A percentile compares a stretch with the other conserved stretches of the same genome.
These are phyloP conservation scores for Ochromonas danica DNA, from an alignment of 108 stramenopile species.

Conservation along the genomic window DNA sequence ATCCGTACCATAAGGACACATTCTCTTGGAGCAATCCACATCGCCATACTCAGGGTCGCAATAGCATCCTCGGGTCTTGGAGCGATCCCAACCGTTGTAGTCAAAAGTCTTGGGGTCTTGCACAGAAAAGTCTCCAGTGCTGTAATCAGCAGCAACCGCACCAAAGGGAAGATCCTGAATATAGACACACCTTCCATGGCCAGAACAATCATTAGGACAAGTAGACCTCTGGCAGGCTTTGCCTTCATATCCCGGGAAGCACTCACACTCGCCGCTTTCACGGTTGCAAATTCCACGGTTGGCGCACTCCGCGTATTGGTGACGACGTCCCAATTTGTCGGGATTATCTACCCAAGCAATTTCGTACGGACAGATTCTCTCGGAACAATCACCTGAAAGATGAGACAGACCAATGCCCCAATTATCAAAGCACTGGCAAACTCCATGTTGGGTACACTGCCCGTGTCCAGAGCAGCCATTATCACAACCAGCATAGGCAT, in stretches of 20 bases:
- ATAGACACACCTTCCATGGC: conserved; percentile 62
- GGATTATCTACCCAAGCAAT: conserved; percentile 50
- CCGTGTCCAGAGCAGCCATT: conserved; percentile 65
- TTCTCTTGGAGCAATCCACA: conserved; percentile 71
- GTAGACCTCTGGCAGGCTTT: conserved; percentile 68
- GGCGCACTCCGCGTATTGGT: conserved; percentile 65
- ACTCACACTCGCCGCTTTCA: conserved; percentile 64
- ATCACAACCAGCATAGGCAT: conserved; percentile 31
- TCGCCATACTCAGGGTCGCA: conserved; percentile 69
- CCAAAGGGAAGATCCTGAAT: neutral
- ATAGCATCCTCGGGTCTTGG: conserved; percentile 51
- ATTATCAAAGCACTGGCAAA: conserved; percentile 35
- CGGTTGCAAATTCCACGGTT: conserved; percentile 74
- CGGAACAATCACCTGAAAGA: conserved; percentile 35
- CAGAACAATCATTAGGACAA: conserved; percentile 65
- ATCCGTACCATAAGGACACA: conserved; percentile 67
- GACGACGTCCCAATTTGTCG: conserved; percentile 8
- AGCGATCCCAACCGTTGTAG: conserved; percentile 47
- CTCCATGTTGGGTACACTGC: conserved; percentile 48
- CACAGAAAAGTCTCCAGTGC: neutral
- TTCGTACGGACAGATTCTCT: conserved; percentile 39
- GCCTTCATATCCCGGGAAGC: conserved; percentile 77
- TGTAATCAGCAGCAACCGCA: conserved; percentile 21
- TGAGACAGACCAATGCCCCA: conserved; percentile 30
- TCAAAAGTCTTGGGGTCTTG: neutral